Conservation (phyloP, 495 filamentous ascomycete species). For the Bacidia rubella region DNA sequence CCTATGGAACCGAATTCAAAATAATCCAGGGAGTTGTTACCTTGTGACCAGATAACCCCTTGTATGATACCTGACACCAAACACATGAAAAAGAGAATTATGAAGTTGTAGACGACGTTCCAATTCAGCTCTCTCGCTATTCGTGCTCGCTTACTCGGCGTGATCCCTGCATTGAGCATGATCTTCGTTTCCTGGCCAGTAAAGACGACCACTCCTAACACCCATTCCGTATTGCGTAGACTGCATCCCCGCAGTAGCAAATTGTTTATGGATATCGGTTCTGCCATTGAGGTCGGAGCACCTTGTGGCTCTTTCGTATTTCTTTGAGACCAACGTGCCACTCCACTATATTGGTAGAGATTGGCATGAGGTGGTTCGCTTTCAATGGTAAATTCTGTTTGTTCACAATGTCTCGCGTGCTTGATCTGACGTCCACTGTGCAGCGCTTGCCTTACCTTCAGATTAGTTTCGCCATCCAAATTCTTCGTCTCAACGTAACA, state of each 20-base stretch:
- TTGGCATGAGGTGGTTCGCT: conserved; percentile 88
- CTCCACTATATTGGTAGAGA: conserved; percentile 84
- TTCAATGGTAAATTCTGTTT: conserved; percentile 73
- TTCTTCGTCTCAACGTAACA: conserved; percentile 99
- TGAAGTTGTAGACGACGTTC: conserved; percentile 96
- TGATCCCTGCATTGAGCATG: conserved; percentile 96
- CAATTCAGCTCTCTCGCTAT: conserved; percentile 90
- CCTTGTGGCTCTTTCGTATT: conserved; percentile 46
- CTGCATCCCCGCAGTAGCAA: conserved; percentile 85
- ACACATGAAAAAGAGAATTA: conserved; percentile 82
- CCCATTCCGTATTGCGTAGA: conserved; percentile 92
- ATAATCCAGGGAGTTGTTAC: conserved; percentile 57
- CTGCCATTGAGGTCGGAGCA: conserved; percentile 62
- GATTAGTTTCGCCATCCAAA: conserved; percentile 92
- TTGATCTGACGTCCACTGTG: conserved; percentile 71
- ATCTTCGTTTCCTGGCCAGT: conserved; percentile 97
- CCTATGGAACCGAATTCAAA: conserved; percentile 87
- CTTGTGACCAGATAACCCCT: conserved; percentile 65
- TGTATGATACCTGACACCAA: conserved; percentile 72
- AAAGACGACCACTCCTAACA: conserved; percentile 88
- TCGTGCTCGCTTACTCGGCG: conserved; percentile 85
- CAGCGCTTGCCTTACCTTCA: conserved; percentile 88
- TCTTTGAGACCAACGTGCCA: conserved; percentile 71
- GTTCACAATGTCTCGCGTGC: conserved; percentile 86
- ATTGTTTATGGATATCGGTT: conserved; percentile 91